A percentile compares a stretch with the other conserved stretches of the same genome.
phyloP scores from a whole-genome alignment of 2,329 filamentous ascomycete genomes.

The Cordyceps farinosa region DNA sequence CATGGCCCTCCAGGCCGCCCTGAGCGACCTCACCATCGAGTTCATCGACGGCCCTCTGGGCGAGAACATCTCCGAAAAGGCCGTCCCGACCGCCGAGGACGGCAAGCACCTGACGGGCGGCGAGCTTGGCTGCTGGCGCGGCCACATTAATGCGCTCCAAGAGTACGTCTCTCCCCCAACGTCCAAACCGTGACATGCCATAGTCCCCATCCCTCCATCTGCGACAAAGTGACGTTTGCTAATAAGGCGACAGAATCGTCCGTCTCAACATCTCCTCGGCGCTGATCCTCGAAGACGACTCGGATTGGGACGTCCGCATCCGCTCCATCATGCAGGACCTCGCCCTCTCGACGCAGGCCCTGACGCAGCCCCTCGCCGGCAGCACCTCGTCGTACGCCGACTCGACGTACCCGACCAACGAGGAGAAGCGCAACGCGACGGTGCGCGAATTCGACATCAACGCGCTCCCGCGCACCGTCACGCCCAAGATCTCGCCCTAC shows the following conservation, averaged over 20 bases:
- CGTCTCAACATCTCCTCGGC: conserved; percentile 41
- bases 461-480: conserved; percentile 16
- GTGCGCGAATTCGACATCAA: conserved; percentile 20
- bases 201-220: neutral
- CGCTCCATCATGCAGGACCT: conserved; percentile 43
- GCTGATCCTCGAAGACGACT: conserved; percentile 52
- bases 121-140: conserved; percentile 31
- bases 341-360: conserved; percentile 31
- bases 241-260: conserved; percentile 33
- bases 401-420: conserved; percentile 23
- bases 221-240: neutral
- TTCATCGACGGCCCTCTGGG: conserved; percentile 44
- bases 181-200: no score
- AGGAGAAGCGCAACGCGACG: conserved; percentile 2
- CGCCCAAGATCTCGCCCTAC: conserved; percentile 36
- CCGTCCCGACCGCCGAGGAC: conserved; percentile 24
- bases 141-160: conserved; percentile 35
- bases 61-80: conserved; percentile 35
- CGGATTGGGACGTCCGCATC: conserved; percentile 52
- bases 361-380: conserved; percentile 28
- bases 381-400: conserved; percentile 19
- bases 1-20: conserved; percentile 43
- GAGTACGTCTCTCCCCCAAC: conserved; percentile 23
- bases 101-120: conserved; percentile 15
- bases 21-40: conserved; percentile 41